Percentiles rank a stretch among this genome's conserved stretches.
phyloP scores from a whole-genome alignment of 345 rosid genomes.

The Pistacia atlantica region DNA sequence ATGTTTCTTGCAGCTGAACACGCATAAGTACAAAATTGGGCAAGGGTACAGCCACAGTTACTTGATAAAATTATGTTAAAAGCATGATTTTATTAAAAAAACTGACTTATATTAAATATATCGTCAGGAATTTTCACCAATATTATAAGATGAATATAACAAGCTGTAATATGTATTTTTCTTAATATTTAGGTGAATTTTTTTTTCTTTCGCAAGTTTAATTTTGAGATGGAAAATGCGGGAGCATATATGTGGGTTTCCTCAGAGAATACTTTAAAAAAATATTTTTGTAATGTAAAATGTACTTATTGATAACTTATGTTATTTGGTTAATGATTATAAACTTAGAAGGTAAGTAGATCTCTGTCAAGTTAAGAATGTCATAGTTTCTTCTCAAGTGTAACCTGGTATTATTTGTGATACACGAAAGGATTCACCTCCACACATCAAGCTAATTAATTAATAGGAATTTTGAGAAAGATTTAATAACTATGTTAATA shows the following conservation, averaged over 20 bases:
- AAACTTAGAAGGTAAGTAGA: constrained; percentile 39
- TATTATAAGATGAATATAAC: too few species aligned
- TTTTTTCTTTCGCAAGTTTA: not conserved
- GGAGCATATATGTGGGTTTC: not conserved
- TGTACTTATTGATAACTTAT: not conserved
- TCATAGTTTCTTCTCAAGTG: constrained; percentile 1
- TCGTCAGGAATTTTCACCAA: too few species aligned
- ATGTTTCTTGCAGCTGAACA: not conserved
- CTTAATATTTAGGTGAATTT: too few species aligned
- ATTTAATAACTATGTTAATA: too few species aligned
- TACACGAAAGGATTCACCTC: constrained; percentile 4
- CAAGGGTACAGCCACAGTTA: not conserved
- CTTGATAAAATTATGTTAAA: not conserved
- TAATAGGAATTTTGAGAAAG: too few species aligned
- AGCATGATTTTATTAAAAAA: not conserved
- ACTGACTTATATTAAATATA: not conserved
- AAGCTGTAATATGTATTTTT: not conserved
- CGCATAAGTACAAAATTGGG: not conserved
- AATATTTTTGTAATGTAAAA: too few species aligned
- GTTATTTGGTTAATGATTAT: constrained; percentile 13
- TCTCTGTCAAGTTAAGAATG: constrained; percentile 25
- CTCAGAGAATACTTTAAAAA: not conserved
- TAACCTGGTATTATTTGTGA: not conserved
- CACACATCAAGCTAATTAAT: not conserved
- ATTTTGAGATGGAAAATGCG: not conserved